phyloP scores from a whole-genome alignment of 192 early-diverging fungal genomes.

The Chytriomyces confervae region DNA sequence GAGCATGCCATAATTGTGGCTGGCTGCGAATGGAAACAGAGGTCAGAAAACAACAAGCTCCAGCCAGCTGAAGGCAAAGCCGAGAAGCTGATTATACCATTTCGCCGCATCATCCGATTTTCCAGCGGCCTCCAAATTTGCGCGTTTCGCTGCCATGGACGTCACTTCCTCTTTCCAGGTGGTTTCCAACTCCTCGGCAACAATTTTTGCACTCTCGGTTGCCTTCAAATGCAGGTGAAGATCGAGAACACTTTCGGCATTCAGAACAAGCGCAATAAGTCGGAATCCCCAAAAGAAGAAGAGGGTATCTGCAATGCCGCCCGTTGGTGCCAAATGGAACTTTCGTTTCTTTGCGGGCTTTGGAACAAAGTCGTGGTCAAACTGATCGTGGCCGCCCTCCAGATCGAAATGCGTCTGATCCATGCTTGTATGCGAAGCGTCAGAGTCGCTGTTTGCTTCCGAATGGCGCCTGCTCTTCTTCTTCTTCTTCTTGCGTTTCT shows the following conservation, averaged over 20 bases:
- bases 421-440: no score
- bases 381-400: no score
- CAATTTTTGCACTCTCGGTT: constrained; percentile 60
- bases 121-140: background rate
- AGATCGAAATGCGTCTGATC: background rate
- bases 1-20: constrained; percentile 61
- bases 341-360: constrained; percentile 24
- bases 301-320: constrained; percentile 61
- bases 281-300: constrained; percentile 70
- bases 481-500: background rate
- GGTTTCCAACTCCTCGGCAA: constrained; percentile 58
- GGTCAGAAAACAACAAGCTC: background rate
- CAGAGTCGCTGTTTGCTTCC: background rate
- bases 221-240: constrained; percentile 58
- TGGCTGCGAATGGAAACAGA: background rate
- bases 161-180: constrained; percentile 58
- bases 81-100: background rate
- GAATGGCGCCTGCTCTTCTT: background rate
- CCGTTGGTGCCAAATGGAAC: constrained; percentile 44
- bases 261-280: constrained; percentile 41
- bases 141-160: background rate
- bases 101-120: background rate
- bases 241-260: constrained; percentile 46
- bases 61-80: background rate
- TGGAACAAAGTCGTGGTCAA: no score